Percentiles rank a stretch among this genome's conserved stretches.
These are phyloP conservation scores for Pseudozyma flocculosa DNA, from an alignment of 1,284 basidiomycete genomes.

Conservation along the genomic window DNA sequence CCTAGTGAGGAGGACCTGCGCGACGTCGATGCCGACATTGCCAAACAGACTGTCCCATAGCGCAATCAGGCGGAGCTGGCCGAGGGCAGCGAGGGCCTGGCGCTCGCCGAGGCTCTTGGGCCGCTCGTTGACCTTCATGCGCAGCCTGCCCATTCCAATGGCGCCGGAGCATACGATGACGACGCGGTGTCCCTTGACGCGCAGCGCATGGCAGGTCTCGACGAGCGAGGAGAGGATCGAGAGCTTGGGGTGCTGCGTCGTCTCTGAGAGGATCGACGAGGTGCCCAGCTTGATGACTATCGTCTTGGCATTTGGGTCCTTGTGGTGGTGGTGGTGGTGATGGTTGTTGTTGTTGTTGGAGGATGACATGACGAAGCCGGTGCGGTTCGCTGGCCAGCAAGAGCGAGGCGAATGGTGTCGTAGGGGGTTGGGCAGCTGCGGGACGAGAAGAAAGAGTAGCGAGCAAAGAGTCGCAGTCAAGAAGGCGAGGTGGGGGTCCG, in stretches of 20 bases:
- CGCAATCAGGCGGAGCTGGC: constrained; percentile 91
- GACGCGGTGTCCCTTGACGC: constrained; percentile 81
- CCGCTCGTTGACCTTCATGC: constrained; percentile 78
- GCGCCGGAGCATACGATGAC: constrained; percentile 94
- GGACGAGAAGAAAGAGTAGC: too few relatives aligned
- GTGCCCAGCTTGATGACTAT: constrained; percentile 58
- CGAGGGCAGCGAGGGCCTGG: constrained; percentile 94
- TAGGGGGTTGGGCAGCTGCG: too few relatives aligned
- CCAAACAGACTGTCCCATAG: constrained; percentile 95
- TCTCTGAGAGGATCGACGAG: constrained; percentile 52
- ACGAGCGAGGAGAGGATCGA: constrained; percentile 87
- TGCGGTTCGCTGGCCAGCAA: too few relatives aligned
- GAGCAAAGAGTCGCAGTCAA: too few relatives aligned
- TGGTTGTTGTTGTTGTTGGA: too few relatives aligned
- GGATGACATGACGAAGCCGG: too few relatives aligned
- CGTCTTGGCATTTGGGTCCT: constrained; percentile 26
- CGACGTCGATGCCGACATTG: constrained; percentile 89
- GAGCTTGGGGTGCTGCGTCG: constrained; percentile 67
- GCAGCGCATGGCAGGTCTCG: constrained; percentile 81
- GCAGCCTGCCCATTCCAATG: constrained; percentile 87
- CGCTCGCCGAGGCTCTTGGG: constrained; percentile 86
- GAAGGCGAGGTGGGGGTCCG: too few relatives aligned
- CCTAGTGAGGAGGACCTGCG: constrained; percentile 88
- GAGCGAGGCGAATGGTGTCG: too few relatives aligned
- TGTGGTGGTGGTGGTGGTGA: too few relatives aligned